Base-by-base conservation (phyloP, 768 basidiomycete genomes). In the Amanita subjunquillea region DNA sequence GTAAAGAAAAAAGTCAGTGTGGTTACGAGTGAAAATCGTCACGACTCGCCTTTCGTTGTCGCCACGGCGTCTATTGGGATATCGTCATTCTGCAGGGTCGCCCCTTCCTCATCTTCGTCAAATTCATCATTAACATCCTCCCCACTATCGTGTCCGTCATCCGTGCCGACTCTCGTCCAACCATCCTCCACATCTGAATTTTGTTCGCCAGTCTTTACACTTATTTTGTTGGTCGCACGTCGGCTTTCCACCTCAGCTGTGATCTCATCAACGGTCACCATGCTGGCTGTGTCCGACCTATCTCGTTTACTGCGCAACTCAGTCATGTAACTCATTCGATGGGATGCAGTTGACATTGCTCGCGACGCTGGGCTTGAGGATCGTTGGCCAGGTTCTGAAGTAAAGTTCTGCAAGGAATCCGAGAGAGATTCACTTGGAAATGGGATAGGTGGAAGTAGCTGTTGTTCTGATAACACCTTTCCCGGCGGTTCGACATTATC, bases 261-360 rank as follows among this genome's bases (percentile, higher is more conserved):
- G 60, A 99, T 96, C 68, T 99, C 92, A 62, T 99, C 95, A 22
- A 99, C 90, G 0, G 95, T 99, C 67, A 97, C 77, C 60, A 97
- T 69, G 58, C 89, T 92, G 3, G 90, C 91, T 6, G 91, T 91
- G 61, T 95, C 92, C 0, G 87, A 88, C 37, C 78, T 74, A 60
- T 96, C 91, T 20, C 87, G 82, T 64, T 83, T 88, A 65, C 81
- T 87, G 55, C 88, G 74, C 52, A 91, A 65, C 61, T 91, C 89
- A 1, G 84, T 86, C 71, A 88, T 85, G 63, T 81, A 85, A 62
- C 89, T 91, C 72, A 83, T 76, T 4, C 90, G 81, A 57, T 78
- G 80, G 36, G 78, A 84, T 39, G 76, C 73, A 46, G 70, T 71
- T 13, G 78, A 78, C 50, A 68, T 59, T 7, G 76, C 61, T 46